A percentile compares a stretch with the other conserved stretches of the same genome.
These are phyloP conservation scores for Cerioporus squamosus DNA, from an alignment of 1,284 basidiomycete genomes.

Conservation along the genomic window DNA sequence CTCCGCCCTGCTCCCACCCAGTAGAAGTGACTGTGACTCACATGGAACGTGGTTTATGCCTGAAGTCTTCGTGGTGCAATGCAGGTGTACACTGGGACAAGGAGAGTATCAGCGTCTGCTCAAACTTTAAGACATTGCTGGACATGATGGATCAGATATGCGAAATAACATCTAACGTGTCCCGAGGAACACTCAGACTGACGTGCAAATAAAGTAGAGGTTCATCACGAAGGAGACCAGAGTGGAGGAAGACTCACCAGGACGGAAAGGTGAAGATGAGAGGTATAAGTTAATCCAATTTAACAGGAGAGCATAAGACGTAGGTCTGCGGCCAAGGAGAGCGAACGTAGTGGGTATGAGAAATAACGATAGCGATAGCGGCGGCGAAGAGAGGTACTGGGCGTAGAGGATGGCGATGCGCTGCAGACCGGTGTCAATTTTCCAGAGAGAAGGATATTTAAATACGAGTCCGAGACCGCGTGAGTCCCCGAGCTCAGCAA, in stretches of 20 bases:
- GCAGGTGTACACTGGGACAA: constrained; percentile 1
- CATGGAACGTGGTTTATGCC: constrained; percentile 1
- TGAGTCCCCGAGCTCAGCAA: neutral
- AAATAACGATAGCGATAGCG: constrained; percentile 9
- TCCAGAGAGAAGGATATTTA: constrained; percentile 4
- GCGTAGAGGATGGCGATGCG: neutral
- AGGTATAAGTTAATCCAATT: constrained; percentile 19
- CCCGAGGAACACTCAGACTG: constrained; percentile 46
- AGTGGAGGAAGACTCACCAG: constrained; percentile 11
- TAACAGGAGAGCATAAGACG: constrained; percentile 4
- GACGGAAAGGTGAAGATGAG: neutral
- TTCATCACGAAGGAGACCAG: constrained; percentile 15
- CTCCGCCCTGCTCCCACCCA: neutral
- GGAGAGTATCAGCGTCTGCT: constrained; percentile 10
- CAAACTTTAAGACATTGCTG: constrained; percentile 3
- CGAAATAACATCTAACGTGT: constrained; percentile 44
- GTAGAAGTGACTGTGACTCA: constrained; percentile 1
- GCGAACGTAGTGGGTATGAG: constrained; percentile 3
- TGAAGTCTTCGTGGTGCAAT: neutral
- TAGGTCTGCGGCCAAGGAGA: neutral
- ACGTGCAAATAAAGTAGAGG: constrained; percentile 50
- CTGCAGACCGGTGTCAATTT: constrained; percentile 14
- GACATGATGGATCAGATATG: constrained; percentile 33
- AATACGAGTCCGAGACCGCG: neutral
- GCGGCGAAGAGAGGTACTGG: neutral